Conservation (phyloP, 345 rosid genomes). For the Populus ilicifolia region DNA sequence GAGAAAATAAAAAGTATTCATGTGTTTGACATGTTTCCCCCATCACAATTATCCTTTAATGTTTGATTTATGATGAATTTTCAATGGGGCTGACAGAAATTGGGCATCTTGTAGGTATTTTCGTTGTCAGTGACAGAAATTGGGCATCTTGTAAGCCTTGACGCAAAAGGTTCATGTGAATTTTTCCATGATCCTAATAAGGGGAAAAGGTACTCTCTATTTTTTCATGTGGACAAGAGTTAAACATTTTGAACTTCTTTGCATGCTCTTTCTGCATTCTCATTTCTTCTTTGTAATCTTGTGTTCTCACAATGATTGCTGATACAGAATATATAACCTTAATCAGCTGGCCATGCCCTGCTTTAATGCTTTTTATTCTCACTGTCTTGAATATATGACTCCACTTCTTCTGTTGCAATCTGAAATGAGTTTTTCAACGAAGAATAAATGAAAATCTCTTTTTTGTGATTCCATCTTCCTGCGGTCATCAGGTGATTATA, state of each 20-base stretch:
- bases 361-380: neutral
- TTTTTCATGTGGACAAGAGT: neutral
- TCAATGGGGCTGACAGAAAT: constrained; percentile 76
- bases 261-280: neutral
- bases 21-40: neutral
- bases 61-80: constrained; percentile 51
- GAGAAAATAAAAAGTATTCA: too few relatives aligned
- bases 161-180: constrained; percentile 68
- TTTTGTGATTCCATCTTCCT: neutral
- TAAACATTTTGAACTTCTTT: neutral
- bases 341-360: neutral
- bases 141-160: constrained; percentile 65
- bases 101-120: constrained; percentile 71
- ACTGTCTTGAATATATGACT: neutral
- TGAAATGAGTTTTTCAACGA: neutral
- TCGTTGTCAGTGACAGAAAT: constrained; percentile 80
- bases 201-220: constrained; percentile 61
- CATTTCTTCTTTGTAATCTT: neutral
- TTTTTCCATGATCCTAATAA: constrained; percentile 84
- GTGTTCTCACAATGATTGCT: neutral
- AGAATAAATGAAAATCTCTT: neutral
- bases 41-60: neutral
- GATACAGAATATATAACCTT: neutral
- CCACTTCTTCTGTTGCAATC: neutral
- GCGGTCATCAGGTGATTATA: neutral